Evolutionary conservation across 768 basidiomycete species (phyloP).

Genomic region (Filobasidium floriforme): DNA sequence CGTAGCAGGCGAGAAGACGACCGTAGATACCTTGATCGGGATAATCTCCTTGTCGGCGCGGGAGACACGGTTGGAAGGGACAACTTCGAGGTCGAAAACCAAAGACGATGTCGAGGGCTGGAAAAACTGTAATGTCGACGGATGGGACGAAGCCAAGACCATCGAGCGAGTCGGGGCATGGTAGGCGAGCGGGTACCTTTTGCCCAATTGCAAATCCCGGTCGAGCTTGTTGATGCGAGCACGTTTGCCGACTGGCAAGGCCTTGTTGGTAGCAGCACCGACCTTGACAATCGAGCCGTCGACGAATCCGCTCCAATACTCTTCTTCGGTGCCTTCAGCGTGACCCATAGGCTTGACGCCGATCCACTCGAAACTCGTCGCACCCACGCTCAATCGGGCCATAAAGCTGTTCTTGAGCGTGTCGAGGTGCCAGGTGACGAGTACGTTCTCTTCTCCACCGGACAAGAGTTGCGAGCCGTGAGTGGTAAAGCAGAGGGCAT

Average conservation of each 20-base stretch:
- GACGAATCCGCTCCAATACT: slow-evolving; percentile 71
- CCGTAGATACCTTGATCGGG: slow-evolving; percentile 65
- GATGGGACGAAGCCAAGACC: slow-evolving; percentile 85
- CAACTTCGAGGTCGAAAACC: slow-evolving; percentile 79
- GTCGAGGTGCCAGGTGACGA: slow-evolving; percentile 95
- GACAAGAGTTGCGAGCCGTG: slow-evolving; percentile 89
- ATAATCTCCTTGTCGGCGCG: slow-evolving; percentile 69
- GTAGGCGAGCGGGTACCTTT: slow-evolving; percentile 60
- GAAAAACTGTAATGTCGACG: slow-evolving; percentile 88
- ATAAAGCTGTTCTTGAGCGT: slow-evolving; percentile 83
- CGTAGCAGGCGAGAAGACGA: slow-evolving; percentile 52
- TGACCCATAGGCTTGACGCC: slow-evolving; percentile 46
- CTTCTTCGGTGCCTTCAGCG: slow-evolving; percentile 57
- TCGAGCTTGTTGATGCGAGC: slow-evolving; percentile 76
- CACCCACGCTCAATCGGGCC: slow-evolving; percentile 81
- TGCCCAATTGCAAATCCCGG: slow-evolving; percentile 15
- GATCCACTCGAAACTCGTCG: slow-evolving; percentile 54
- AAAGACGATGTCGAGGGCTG: slow-evolving; percentile 64
- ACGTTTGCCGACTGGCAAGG: slow-evolving; percentile 48
- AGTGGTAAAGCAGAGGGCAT: slow-evolving; percentile 72
- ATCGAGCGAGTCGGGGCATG: slow-evolving; percentile 68
- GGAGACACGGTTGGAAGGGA: slow-evolving; percentile 81
- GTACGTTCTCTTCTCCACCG: slow-evolving; percentile 87
- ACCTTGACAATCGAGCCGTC: slow-evolving; percentile 77
- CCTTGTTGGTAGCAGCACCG: slow-evolving; percentile 61